Conservation (phyloP, 2,329 filamentous ascomycete genomes). For the Cladophialophora psammophila region DNA sequence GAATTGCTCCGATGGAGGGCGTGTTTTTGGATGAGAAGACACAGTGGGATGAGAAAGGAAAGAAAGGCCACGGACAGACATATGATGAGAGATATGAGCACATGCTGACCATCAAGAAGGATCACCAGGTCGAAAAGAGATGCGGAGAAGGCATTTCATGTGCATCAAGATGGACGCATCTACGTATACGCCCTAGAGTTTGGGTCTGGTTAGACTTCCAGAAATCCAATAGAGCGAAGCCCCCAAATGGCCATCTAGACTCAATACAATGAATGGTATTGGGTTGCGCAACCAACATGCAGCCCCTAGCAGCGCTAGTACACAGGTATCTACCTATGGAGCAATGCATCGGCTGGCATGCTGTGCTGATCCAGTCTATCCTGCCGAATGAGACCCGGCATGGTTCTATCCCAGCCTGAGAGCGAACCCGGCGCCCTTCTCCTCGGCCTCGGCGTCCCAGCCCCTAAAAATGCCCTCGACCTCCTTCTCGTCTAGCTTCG, state of each 20-base stretch:
- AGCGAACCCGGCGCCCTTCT: conserved; percentile 63
- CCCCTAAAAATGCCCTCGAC: conserved; percentile 72
- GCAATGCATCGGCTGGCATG: not conserved
- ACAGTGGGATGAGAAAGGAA: not conserved
- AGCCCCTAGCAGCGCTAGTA: too few species aligned
- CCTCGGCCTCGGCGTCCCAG: conserved; percentile 25
- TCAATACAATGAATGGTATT: too few species aligned
- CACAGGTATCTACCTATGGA: not conserved
- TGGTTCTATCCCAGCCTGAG: conserved; percentile 64
- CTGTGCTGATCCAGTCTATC: not conserved
- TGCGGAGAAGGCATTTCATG: too few species aligned
- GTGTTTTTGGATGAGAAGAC: not conserved
- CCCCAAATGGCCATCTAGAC: too few species aligned
- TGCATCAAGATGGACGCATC: too few species aligned
- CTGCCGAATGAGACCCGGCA: not conserved
- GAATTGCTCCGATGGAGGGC: not conserved
- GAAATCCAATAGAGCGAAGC: too few species aligned
- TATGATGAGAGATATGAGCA: not conserved
- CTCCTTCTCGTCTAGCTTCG: conserved; percentile 61
- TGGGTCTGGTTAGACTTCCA: too few species aligned
- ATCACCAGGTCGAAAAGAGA: too few species aligned
- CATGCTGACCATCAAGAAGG: too few species aligned
- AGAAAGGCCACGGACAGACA: not conserved
- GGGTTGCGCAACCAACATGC: too few species aligned
- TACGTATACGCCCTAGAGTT: too few species aligned